Evolutionary conservation across 108 stramenopile species (phyloP), one percentile per base, ranked within the genome.

Genomic region (Cyclotella baltica): DNA sequence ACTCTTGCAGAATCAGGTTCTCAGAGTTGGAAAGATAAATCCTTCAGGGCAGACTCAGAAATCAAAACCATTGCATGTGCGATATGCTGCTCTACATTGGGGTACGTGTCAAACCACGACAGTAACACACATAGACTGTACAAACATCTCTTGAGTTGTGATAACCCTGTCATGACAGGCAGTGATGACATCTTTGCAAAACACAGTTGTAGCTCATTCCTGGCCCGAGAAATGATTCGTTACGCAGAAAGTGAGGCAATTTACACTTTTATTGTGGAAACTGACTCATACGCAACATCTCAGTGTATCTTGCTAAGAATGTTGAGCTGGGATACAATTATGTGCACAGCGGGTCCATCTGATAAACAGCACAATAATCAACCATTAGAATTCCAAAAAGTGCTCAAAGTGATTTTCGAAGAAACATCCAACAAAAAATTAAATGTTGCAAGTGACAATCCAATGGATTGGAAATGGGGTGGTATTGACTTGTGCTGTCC

Each of bases 161-260:
- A 52, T n/a, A 51, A 13, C 34, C 62, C 40, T 9, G 16, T 13
- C 51, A 1, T 77, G 40, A 11, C 1, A 13, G 9, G 27, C 6
- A 43, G 22, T 25, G 18, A 29, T 31, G 11, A 31, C 55, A 18
- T 46, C 10, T 72, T 78, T 69, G 19, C 43, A 8, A 72, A 82
- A 35, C 31, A 87, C 56, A 72, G 70, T 5, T 79, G 87, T 70
- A 79, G 77, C 55, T 87, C 89, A 3, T 95, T 96, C 75, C 16
- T 96, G 63, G 88, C 88, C 20, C 79, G 81, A 29, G 95, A 96
- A 67, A 74, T 96, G 88, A 80, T 93, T 29, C 88, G 92, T 11
- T 92, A 93, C 69, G 92, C 92, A 23, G 92, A 93, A 73, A 86
- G 84, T 37, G 85, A 93, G 35, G 92, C 91, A 19, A 85, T 93